Percentiles rank a stretch among this genome's conserved stretches.
phyloP scores from a whole-genome alignment of 2,329 filamentous ascomycete genomes.

The Talaromyces piceae region DNA sequence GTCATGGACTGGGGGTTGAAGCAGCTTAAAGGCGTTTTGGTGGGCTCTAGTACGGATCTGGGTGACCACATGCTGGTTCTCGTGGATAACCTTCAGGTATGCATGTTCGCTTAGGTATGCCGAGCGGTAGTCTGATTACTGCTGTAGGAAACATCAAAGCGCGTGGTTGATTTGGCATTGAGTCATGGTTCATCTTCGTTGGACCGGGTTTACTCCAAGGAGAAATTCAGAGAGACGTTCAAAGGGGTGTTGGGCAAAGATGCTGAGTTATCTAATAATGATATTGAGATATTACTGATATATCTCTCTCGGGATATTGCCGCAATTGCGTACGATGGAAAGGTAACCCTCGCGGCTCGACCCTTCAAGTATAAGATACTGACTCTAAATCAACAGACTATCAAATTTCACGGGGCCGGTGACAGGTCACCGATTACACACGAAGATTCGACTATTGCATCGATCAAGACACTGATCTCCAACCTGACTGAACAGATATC shows the following conservation, averaged over 20 bases:
- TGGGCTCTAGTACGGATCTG: slow-evolving; percentile 28
- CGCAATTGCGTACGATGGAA: slow-evolving; percentile 40
- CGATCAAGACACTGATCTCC: slow-evolving; percentile 64
- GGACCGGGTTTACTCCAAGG: slow-evolving; percentile 60
- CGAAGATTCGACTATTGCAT: slow-evolving; percentile 75
- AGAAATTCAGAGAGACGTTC: slow-evolving; percentile 57
- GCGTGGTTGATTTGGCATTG: slow-evolving; percentile 42
- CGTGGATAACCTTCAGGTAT: slow-evolving; percentile 52
- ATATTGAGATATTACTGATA: slow-evolving; percentile 62
- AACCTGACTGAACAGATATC: slow-evolving; percentile 61
- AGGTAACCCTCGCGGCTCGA: slow-evolving; percentile 24
- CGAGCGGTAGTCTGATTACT: not conserved
- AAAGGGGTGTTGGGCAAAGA: slow-evolving; percentile 43
- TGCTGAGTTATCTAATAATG: slow-evolving; percentile 51
- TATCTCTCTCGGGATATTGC: slow-evolving; percentile 63
- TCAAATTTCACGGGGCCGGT: slow-evolving; percentile 62
- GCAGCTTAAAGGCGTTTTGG: slow-evolving; percentile 54
- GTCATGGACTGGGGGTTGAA: slow-evolving; percentile 68
- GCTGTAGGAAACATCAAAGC: slow-evolving; percentile 45
- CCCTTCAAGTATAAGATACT: slow-evolving; percentile 14
- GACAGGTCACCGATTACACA: slow-evolving; percentile 55
- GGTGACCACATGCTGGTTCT: slow-evolving; percentile 40
- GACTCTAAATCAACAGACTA: slow-evolving; percentile 41
- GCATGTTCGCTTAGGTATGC: not conserved
- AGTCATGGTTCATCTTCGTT: slow-evolving; percentile 45